Evolutionary conservation across 2,329 filamentous ascomycete genomes (phyloP).

Genomic region (Cadophora malorum): DNA sequence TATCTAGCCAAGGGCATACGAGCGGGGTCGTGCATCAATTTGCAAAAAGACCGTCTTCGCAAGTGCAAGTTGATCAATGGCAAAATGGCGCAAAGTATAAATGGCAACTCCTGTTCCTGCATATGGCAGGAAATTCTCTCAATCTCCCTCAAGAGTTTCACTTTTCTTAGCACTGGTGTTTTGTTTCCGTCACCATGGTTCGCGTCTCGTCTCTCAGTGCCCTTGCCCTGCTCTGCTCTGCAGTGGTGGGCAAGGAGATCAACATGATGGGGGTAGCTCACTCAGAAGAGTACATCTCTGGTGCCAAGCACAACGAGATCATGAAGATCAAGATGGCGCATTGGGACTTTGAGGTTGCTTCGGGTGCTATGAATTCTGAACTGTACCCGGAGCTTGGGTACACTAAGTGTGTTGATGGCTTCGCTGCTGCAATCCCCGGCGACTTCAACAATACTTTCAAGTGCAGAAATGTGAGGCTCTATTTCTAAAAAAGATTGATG

Average conservation of each 20-base stretch:
- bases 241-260: slow-evolving; percentile 18
- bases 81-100: slow-evolving; percentile 14
- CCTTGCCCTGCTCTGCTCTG: slow-evolving; percentile 16
- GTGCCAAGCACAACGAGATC: slow-evolving; percentile 16
- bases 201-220: slow-evolving; percentile 8
- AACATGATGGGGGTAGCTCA: slow-evolving; percentile 16
- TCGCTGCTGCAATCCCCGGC: slow-evolving; percentile 27
- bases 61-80: not conserved
- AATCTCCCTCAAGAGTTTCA: slow-evolving; percentile 17
- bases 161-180: not conserved
- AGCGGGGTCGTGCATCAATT: slow-evolving; percentile 6
- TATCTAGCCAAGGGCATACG: slow-evolving; percentile 11
- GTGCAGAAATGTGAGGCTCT: slow-evolving; percentile 51
- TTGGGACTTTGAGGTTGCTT: slow-evolving; percentile 17
- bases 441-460: slow-evolving; percentile 41
- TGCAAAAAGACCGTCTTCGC: not conserved
- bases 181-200: slow-evolving; percentile 10
- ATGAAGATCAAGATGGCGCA: slow-evolving; percentile 20
- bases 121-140: slow-evolving; percentile 1
- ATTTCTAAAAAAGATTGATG: not conserved
- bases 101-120: slow-evolving; percentile 8
- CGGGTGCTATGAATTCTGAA: slow-evolving; percentile 13
- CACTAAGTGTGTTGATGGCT: slow-evolving; percentile 20
- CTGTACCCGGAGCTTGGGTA: slow-evolving; percentile 14
- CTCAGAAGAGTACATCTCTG: slow-evolving; percentile 15